phyloP scores from a whole-genome alignment of 805 yeast species.

The Cyberlindnera saturnus region DNA sequence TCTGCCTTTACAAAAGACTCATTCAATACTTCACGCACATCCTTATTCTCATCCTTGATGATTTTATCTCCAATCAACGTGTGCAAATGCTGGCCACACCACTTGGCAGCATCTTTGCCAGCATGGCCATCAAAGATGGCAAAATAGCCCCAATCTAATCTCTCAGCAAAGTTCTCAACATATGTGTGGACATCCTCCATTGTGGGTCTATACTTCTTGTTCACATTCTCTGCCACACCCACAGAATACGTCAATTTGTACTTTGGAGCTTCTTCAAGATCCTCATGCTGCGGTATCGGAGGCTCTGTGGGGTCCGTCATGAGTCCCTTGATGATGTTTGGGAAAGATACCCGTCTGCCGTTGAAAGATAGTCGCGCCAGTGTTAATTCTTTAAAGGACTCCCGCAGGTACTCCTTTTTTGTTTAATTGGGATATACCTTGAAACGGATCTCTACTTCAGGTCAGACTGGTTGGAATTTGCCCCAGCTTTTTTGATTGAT shows the following conservation, averaged over 20 bases:
- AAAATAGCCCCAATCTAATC: slow-evolving; percentile 90
- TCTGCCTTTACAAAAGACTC: slow-evolving; percentile 75
- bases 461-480: too few species aligned
- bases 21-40: slow-evolving; percentile 61
- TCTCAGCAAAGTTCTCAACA: slow-evolving; percentile 87
- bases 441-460: too few species aligned
- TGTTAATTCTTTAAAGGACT: not conserved
- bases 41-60: slow-evolving; percentile 38
- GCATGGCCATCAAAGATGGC: slow-evolving; percentile 98
- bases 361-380: not conserved
- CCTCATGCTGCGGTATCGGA: slow-evolving; percentile 1
- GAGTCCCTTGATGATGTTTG: not conserved
- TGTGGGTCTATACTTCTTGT: slow-evolving; percentile 69
- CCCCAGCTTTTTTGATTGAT: not conserved
- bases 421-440: too few species aligned
- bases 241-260: slow-evolving; percentile 65
- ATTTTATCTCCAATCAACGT: slow-evolving; percentile 56
- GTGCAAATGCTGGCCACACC: slow-evolving; percentile 89
- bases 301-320: not conserved
- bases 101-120: slow-evolving; percentile 85
- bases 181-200: slow-evolving; percentile 97
- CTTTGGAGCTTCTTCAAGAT: not conserved
- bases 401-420: too few species aligned
- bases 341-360: slow-evolving; percentile 2
- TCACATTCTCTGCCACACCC: slow-evolving; percentile 90